Base-by-base conservation (phyloP, 208 protist genomes). In the Trypanosoma caninum region DNA sequence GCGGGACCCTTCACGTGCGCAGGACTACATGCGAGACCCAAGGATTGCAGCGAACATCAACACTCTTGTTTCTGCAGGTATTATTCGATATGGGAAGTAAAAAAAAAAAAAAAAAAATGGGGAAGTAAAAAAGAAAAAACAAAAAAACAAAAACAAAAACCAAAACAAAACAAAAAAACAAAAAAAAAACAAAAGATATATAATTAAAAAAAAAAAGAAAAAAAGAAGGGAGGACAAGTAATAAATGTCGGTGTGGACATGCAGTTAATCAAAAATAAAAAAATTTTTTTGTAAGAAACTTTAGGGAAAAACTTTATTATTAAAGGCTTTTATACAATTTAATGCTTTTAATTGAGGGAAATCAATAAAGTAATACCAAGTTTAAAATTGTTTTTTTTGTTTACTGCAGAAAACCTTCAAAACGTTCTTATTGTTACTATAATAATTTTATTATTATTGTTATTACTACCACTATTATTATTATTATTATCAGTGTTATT, bases 51-150 rank as follows among this genome's bases (percentile, higher is more conserved):
- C 44, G 7, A 98, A 98, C 80, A 97, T 99, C 62, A 84, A 98
- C 59, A 99, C 98, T 63, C 90, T 99, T n/a, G 82, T 98, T 53
- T 89, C 87, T 3, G 96, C 94, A 44, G 97, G 97, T 57, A 94
- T 99, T 65, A 97, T 98, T 76, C 89, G 85, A 20, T 84, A 96
- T 65, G 91, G 89, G 10, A 54, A 66, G 18, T 63, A 53, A 56
- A 4, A 30, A 18, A 72, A 47, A 40, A 28, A 44, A 55, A 38
- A 34, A n/a, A 16, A 14, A 13, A 25, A 53, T n/a, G 37, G 35
- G 10, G 25, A 60, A 35, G 33, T 44, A 47, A 35, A 46, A 35
- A 16, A 51, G 37, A 23, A 18, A 25, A 47, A 37, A 38, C 23
- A 28, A 61, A 28, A 34, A 50, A 58, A 11, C 7, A 9, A 28